Conservation (phyloP, 1,284 basidiomycete genomes). For the Trichosporon asahii region DNA sequence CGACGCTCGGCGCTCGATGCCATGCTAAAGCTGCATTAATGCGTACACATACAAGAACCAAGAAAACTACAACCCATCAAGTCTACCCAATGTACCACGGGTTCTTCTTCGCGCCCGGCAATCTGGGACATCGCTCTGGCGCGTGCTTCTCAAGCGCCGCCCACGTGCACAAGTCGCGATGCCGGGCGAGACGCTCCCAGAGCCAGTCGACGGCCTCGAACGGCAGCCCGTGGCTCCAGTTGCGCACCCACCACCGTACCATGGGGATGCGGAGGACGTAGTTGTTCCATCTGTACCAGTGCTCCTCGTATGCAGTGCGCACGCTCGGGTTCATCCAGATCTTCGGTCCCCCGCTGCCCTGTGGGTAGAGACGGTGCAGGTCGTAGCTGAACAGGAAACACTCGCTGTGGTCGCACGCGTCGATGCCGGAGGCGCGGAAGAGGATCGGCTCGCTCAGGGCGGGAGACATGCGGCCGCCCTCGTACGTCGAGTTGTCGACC, state of each 20-base stretch:
- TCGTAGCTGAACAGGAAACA: conserved; percentile 60
- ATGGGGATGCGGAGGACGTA: conserved; percentile 54
- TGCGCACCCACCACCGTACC: conserved; percentile 55
- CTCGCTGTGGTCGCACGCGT: conserved; percentile 58
- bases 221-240: conserved; percentile 33
- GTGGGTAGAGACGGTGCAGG: conserved; percentile 55
- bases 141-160: conserved; percentile 22
- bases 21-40: not conserved
- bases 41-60: not conserved
- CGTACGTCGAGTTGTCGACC: conserved; percentile 42
- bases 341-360: conserved; percentile 44
- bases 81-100: conserved; percentile 19
- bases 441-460: conserved; percentile 50
- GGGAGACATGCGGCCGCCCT: conserved; percentile 40
- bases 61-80: not conserved
- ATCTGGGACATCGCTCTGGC: conserved; percentile 30
- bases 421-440: conserved; percentile 55
- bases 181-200: conserved; percentile 25
- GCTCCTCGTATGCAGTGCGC: conserved; percentile 50
- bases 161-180: conserved; percentile 41
- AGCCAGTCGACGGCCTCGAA: conserved; percentile 30
- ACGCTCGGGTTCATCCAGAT: conserved; percentile 57
- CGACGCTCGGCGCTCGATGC: too few relatives aligned
- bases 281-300: conserved; percentile 56
- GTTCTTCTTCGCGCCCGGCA: conserved; percentile 25